Conservation (phyloP, 768 basidiomycete species). For the Amylocystis lapponica region DNA sequence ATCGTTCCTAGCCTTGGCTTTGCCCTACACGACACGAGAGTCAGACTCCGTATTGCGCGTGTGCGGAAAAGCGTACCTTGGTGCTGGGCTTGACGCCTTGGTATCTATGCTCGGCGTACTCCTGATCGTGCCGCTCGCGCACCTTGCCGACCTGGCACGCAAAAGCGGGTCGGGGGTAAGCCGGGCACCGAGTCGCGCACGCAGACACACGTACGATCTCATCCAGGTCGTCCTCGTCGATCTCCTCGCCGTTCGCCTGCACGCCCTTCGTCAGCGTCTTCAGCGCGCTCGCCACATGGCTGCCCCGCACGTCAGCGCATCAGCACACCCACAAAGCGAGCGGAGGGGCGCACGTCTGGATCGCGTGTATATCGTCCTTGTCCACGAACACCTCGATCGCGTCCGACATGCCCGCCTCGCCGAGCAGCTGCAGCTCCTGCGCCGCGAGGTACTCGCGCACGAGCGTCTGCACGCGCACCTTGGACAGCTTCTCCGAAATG, state of each 20-base stretch:
- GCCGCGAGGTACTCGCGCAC: conserved; percentile 90
- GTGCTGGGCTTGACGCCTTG: too few species aligned
- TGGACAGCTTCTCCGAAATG: conserved; percentile 68
- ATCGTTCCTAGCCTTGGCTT: conserved; percentile 50
- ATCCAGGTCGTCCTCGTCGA: conserved; percentile 71
- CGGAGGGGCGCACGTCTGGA: conserved; percentile 60
- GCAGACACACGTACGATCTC: conserved; percentile 51
- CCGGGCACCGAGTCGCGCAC: not conserved
- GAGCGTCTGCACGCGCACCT: conserved; percentile 80
- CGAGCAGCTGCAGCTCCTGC: conserved; percentile 88
- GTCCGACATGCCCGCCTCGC: conserved; percentile 86
- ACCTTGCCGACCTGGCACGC: conserved; percentile 53
- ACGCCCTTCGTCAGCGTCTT: conserved; percentile 64
- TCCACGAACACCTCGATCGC: conserved; percentile 95
- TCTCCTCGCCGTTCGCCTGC: conserved; percentile 53
- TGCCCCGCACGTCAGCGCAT: conserved; percentile 22
- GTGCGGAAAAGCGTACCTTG: not conserved
- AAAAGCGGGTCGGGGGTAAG: not conserved
- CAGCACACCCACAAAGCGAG: not conserved
- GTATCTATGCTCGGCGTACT: conserved; percentile 48
- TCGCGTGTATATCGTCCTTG: conserved; percentile 94
- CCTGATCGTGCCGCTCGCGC: conserved; percentile 64
- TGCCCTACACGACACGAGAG: too few species aligned
- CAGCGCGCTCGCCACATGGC: conserved; percentile 60
- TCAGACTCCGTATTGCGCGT: too few species aligned